Base-by-base conservation (phyloP, 2,329 filamentous ascomycete species). In the Fusarium torreyae region DNA sequence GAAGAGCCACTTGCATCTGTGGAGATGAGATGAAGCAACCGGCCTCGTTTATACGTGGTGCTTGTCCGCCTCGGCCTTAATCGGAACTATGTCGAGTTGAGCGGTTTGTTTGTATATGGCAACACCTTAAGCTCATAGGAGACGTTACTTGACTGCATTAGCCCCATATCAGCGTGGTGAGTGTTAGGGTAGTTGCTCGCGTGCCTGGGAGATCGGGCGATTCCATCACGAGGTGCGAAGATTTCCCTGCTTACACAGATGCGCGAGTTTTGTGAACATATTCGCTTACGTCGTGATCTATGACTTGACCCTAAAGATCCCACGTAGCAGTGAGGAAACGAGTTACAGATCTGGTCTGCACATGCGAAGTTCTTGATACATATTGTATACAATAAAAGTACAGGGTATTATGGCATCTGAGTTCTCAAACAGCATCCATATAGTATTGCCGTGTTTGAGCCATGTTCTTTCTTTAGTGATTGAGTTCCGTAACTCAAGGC, bases 331-430 rank as follows among this genome's bases (percentile, higher is more conserved):
- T 36, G 13, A 44, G 11, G 18, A 26, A 40, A 22, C 26, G 17
- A n/a, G 26, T 18, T 42, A 11, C 5, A n/a, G 8, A 22, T 39
- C 15, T 43, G 13, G 3, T 49, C 44, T 14, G 22, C 22, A 44
- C 24, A 40, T 40, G 18, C 15, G 43, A 33, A 24, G 3, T 48
- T 55, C 52, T 50, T 58, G 20, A 36, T 65, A 63, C 43, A 54
- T 20, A 10, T 39, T 50, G 42, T 52, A 71, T 67, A 72, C 63
- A 71, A 34, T 53, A 63, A 51, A 62, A 69, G 40, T 74, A 74
- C 71, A 74, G 57, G 57, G 56, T 61, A 69, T 60, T 48, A 48
- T 40, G 33, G 44, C 36, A 55, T 28, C 33, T 38, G 18, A 55
- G 38, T 43, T 46, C 40, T 49, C 14, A 18, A 20, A 22, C 20